Percentiles rank a stretch among this genome's conserved stretches.
These are phyloP conservation scores for Gossypium bickii DNA, from an alignment of 345 rosid species.

Conservation along the genomic window DNA sequence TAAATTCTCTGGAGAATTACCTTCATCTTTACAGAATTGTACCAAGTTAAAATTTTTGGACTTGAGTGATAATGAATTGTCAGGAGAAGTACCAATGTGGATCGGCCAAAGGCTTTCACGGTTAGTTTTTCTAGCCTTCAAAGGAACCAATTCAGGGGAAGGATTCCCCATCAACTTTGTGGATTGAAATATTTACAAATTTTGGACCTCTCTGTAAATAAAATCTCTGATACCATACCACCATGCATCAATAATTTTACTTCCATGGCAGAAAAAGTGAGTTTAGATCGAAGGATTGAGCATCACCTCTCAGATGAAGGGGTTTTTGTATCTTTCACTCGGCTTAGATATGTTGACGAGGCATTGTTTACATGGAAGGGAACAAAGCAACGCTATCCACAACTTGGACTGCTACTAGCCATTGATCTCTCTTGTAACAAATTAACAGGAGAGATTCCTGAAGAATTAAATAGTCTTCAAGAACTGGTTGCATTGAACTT, in stretches of 20 bases:
- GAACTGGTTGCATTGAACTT: conserved; percentile 15
- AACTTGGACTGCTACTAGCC: not conserved
- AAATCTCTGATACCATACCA: not conserved
- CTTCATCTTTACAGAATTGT: not conserved
- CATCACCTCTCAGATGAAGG: not conserved
- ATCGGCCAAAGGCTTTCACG: no score
- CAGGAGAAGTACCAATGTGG: not conserved
- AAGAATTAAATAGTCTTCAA: conserved; percentile 18
- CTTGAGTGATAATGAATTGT: not conserved
- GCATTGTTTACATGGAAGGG: conserved; percentile 30
- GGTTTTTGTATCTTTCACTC: no score
- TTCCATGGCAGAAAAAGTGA: not conserved
- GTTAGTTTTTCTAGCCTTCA: not conserved
- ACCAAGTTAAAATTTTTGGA: not conserved
- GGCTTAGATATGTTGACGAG: not conserved
- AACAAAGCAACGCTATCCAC: not conserved
- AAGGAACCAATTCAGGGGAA: not conserved
- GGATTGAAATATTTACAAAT: not conserved
- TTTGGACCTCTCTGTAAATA: not conserved
- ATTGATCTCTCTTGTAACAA: conserved; percentile 25
- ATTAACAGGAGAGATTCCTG: conserved; percentile 30
- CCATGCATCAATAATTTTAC: not conserved
- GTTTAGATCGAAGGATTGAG: not conserved
- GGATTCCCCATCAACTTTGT: not conserved
- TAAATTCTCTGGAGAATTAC: not conserved